Base-by-base conservation (phyloP, 139 green algal genomes). In the Diplosphaera chodatii region DNA sequence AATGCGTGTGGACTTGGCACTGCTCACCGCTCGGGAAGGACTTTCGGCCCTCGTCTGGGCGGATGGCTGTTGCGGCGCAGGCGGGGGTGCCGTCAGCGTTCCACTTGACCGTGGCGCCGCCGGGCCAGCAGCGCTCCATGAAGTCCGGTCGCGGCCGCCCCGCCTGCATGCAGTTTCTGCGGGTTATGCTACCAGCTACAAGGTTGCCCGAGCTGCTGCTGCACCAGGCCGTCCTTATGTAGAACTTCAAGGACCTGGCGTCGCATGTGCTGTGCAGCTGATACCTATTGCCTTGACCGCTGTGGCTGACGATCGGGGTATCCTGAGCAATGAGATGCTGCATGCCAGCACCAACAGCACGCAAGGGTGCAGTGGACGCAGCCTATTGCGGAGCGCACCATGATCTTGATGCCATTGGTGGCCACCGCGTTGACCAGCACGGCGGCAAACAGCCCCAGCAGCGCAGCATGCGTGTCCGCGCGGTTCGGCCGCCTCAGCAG, bases 121-220 rank as follows among this genome's bases (percentile, higher is more conserved):
- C 70, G 2, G 85, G 85, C 85, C 85, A 91, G 78, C 85, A 91
- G 0, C 71, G 66, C 62, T 66, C 41, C 27, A 85, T 64, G 66
- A 91, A 91, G 69, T 88, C 78, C 21, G 85, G 85, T 1, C 85
- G 68, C 2, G 71, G 72, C 0, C 85, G 71, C 13, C 77, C 86
- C 5, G 90, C 77, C 59, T 80, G 69, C 63, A 40, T 27, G 21
- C 4, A 59, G 76, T 66, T 8, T 8, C 13, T 48, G n/a, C n/a
- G n/a, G n/a, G n/a, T n/a, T n/a, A n/a, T n/a, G n/a, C n/a, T n/a
- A n/a, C n/a, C n/a, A n/a, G n/a, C n/a, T n/a, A n/a, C n/a, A n/a
- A n/a, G n/a, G n/a, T n/a, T n/a, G n/a, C n/a, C n/a, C n/a, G n/a
- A n/a, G n/a, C n/a, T n/a, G n/a, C n/a, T n/a, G n/a, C n/a, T n/a